These are phyloP conservation scores for Nematodospora valgi DNA, from an alignment of 805 yeast genomes.

Conservation along the genomic window DNA sequence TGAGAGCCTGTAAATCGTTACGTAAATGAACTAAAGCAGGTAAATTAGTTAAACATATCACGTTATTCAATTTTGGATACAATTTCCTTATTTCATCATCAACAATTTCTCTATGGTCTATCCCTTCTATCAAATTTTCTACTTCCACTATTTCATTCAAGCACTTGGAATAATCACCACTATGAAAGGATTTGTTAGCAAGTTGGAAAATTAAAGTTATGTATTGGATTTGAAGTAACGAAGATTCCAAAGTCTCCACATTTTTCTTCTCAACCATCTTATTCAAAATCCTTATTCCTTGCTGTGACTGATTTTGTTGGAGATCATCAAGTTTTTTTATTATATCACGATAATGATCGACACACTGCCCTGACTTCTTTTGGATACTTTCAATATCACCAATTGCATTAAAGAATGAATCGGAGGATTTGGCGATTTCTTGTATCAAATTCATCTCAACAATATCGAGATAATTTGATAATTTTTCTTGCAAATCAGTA, in stretches of 20 bases:
- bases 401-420: conserved; percentile 79
- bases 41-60: conserved; percentile 40
- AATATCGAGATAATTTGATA: conserved; percentile 78
- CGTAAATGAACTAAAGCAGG: conserved; percentile 51
- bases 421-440: conserved; percentile 82
- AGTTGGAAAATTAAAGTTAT: conserved; percentile 21
- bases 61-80: conserved; percentile 29
- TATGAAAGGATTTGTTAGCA: conserved; percentile 40
- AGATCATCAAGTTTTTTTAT: conserved; percentile 41
- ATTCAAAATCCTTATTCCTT: conserved; percentile 49
- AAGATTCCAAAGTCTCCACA: conserved; percentile 59
- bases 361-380: conserved; percentile 48
- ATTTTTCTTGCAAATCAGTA: conserved; percentile 64
- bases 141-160: conserved; percentile 55
- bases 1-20: conserved; percentile 51
- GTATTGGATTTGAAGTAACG: conserved; percentile 51
- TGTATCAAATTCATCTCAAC: conserved; percentile 78
- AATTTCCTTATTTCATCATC: conserved; percentile 14
- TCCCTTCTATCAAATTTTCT: conserved; percentile 49
- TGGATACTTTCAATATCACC: conserved; percentile 71
- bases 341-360: conserved; percentile 46
- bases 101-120: conserved; percentile 12
- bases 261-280: conserved; percentile 53
- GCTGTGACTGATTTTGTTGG: conserved; percentile 47
- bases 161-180: conserved; percentile 50